Evolutionary conservation across 139 green algal genomes (phyloP), one percentile per base, ranked within the genome.

Genomic region (Chlamydomonas sphaeroides): DNA sequence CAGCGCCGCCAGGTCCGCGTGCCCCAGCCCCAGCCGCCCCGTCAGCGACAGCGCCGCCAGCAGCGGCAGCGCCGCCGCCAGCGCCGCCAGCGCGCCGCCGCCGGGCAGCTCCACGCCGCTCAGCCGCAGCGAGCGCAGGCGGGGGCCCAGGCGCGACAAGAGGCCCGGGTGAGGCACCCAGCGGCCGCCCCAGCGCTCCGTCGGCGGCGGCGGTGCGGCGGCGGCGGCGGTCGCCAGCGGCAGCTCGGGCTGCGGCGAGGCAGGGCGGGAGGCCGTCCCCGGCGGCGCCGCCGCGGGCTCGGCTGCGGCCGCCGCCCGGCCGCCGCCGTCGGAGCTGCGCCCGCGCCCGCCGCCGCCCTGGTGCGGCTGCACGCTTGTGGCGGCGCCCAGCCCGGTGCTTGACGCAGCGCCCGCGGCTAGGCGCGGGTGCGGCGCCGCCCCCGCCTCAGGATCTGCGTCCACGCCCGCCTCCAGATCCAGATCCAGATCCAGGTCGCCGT

Each of bases 61-160:
- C 10, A 15, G 30, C 23, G 74, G 63, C 57, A 71, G 30, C 59
- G 59, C 32, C 6, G 1, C 39, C 38, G n/a, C 30, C 39, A 80
- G 30, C 38, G n/a, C 41, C 59, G 74, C 74, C 59, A 80, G 74
- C 30, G 39, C 74, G 18, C 74, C 74, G 17, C 59, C 74, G 30
- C 74, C 74, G 0, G 26, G 17, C 59, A 80, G 74, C 15, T 45
- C 38, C 32, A 39, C 67, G 28, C 59, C 59, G 17, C 56, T 38
- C 39, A 80, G 39, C 30, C 41, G 59, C 39, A 80, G 61, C 15
- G 39, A 61, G 30, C 59, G 74, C 41, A 71, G 74, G 35, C 30
- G 28, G 4, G 59, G 53, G 23, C 30, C 59, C 59, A 80, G n/a
- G 32, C 41, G 38, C 5, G 28, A 17, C 5, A 80, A 70, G 14